A percentile compares a stretch with the other conserved stretches of the same genome.
phyloP scores from a whole-genome alignment of 2,329 filamentous ascomycete species.

The Rhytidhysteron rufulum region DNA sequence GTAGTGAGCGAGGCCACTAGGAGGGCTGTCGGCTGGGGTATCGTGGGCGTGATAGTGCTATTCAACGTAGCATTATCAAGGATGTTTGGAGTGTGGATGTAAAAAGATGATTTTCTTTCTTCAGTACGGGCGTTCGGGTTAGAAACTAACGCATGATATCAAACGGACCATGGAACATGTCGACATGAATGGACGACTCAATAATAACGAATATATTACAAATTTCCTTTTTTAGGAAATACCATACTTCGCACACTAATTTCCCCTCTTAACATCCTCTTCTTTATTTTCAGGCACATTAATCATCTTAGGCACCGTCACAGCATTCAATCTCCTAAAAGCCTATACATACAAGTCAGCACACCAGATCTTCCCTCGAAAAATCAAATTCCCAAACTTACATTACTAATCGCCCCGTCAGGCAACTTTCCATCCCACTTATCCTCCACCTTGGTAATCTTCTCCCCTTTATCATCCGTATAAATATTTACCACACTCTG shows the following conservation, averaged over 20 bases:
- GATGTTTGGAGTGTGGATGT: conserved; percentile 15
- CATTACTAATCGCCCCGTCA: conserved; percentile 48
- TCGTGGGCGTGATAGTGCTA: conserved; percentile 13
- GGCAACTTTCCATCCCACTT: conserved; percentile 54
- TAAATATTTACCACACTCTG: conserved; percentile 48
- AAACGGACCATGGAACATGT: not conserved
- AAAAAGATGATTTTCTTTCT: too few relatives aligned
- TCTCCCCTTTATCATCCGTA: conserved; percentile 34
- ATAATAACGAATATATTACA: not conserved
- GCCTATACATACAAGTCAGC: conserved; percentile 40
- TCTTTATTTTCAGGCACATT: conserved; percentile 51
- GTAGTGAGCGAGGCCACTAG: conserved; percentile 26
- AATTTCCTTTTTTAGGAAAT: not conserved
- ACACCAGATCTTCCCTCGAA: not conserved
- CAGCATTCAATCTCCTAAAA: conserved; percentile 50
- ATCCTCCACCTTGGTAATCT: conserved; percentile 53
- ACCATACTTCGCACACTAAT: conserved; percentile 19
- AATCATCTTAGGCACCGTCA: conserved; percentile 50
- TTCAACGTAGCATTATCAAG: conserved; percentile 23
- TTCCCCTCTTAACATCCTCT: conserved; percentile 49
- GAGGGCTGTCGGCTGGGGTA: conserved; percentile 15
- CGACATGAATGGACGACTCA: not conserved
- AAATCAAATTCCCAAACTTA: conserved; percentile 34
- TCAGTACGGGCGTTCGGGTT: too few relatives aligned
- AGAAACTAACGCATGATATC: not conserved